Evolutionary conservation across 2,329 filamentous ascomycete genomes (phyloP), one percentile per base, ranked within the genome.

Genomic region (Aureobasidium subglaciale): DNA sequence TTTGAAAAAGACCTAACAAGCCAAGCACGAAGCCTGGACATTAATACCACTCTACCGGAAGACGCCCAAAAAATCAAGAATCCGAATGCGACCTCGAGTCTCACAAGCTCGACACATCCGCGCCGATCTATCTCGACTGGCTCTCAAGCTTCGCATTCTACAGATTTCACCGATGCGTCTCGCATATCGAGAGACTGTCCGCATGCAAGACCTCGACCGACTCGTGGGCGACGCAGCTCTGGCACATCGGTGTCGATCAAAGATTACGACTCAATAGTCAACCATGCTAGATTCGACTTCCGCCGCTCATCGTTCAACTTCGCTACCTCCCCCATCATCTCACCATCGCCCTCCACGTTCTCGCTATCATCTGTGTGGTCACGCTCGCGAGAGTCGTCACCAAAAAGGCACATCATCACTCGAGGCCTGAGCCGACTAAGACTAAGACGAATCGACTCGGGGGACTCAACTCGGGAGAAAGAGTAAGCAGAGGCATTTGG

Each of bases 261-360:
- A 42, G 67, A 70, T 54, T 68, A 69, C 50, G 68, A 69, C 57
- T 62, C 62, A 5, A 66, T 67, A 55, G 55, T 70, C 18, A 59
- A 63, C 13, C 60, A 64, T 22, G 63, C 65, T 5, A 59, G 59
- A 7, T 54, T 60, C 8, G 57, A 63, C 13, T 37, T 27, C 25
- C 62, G 61, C 16, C 58, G 63, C 32, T 56, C 63, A 15, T 68
- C 66, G 7, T 56, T 66, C 3, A 64, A 62, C 11, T 65, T 65
- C 57, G 37, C 50, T 16, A 25, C 50, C 13, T 65, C 66, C 18
- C 63, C 65, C 18, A 58, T 61, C 15, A 58, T 63, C 4, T 64
- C 65, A 22, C 66, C 66, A 13, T 63, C 63, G 5, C 60, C 63
- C 18, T 67, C 67, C 7, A 61, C 64, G 10, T 63, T 66, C 27